These are phyloP conservation scores for Talaromyces piceae DNA, from an alignment of 2,329 filamentous ascomycete species.

Conservation along the genomic window DNA sequence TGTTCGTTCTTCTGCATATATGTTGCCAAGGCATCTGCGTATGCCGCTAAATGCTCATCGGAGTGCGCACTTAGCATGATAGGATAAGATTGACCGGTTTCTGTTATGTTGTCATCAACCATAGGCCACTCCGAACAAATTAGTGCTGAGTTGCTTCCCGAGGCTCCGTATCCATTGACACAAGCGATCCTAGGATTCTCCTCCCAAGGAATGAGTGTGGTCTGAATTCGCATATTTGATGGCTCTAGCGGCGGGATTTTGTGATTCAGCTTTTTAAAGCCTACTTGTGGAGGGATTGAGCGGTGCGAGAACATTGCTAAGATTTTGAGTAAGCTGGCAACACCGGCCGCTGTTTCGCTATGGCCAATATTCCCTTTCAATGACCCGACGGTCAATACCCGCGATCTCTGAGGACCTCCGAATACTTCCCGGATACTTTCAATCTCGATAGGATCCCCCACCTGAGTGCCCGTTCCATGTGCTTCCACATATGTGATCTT, in stretches of 20 bases:
- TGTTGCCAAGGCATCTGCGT: not conserved
- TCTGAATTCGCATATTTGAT: not conserved
- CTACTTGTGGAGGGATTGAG: slow-evolving; percentile 17
- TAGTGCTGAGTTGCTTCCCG: slow-evolving; percentile 21
- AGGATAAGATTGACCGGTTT: not conserved
- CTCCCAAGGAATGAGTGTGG: slow-evolving; percentile 7
- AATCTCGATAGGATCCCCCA: slow-evolving; percentile 18
- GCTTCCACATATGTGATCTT: slow-evolving; percentile 28
- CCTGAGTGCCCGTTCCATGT: slow-evolving; percentile 31
- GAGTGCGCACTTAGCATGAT: not conserved
- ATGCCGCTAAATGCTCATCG: not conserved
- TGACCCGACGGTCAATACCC: slow-evolving; percentile 18
- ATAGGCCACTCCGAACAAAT: slow-evolving; percentile 15
- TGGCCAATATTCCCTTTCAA: slow-evolving; percentile 29
- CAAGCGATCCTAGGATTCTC: slow-evolving; percentile 7
- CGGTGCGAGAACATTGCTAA: slow-evolving; percentile 18
- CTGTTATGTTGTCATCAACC: not conserved
- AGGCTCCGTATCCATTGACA: slow-evolving; percentile 24
- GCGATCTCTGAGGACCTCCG: not conserved
- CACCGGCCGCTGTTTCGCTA: slow-evolving; percentile 21
- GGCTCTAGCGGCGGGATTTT: not conserved
- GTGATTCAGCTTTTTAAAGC: slow-evolving; percentile 8
- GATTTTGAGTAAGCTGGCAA: slow-evolving; percentile 19
- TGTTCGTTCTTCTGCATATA: not conserved
- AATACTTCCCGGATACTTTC: slow-evolving; percentile 8